Conservation (phyloP, 371 early-diverging fungal genomes). For the Zychaea mexicana region DNA sequence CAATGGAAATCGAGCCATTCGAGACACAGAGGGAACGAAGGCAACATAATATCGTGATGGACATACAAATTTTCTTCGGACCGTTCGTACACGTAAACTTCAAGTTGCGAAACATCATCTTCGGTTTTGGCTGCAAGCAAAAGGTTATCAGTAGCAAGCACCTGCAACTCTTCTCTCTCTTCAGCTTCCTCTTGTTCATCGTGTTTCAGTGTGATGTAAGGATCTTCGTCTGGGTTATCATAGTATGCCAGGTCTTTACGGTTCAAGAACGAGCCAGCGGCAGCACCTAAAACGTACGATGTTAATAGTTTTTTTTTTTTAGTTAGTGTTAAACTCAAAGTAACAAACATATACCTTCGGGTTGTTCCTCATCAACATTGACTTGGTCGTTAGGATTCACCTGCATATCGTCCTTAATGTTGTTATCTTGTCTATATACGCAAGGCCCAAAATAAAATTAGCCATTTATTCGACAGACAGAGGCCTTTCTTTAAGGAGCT, state of each 20-base stretch:
- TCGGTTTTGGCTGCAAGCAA: slow-evolving; percentile 92
- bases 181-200: slow-evolving; percentile 74
- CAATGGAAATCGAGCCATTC: slow-evolving; percentile 92
- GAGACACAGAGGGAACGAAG: slow-evolving; percentile 92
- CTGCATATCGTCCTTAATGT: background rate
- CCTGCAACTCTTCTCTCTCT: slow-evolving; percentile 78
- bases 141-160: slow-evolving; percentile 84
- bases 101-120: slow-evolving; percentile 93
- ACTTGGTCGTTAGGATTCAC: background rate
- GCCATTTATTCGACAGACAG: no score
- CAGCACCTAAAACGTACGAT: background rate
- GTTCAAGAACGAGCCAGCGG: slow-evolving; percentile 65
- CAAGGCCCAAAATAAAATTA: no score
- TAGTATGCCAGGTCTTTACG: slow-evolving; percentile 82
- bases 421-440: background rate
- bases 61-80: slow-evolving; percentile 89
- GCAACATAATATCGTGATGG: slow-evolving; percentile 98
- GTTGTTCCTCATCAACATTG: background rate
- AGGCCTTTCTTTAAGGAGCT: no score
- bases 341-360: background rate
- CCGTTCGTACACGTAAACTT: slow-evolving; percentile 87
- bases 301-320: background rate
- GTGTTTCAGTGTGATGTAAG: slow-evolving; percentile 67
- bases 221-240: slow-evolving; percentile 78
- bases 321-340: background rate